Evolutionary conservation across 768 basidiomycete genomes (phyloP), one percentile per base, ranked within the genome.

Genomic region (Mycena filopes): DNA sequence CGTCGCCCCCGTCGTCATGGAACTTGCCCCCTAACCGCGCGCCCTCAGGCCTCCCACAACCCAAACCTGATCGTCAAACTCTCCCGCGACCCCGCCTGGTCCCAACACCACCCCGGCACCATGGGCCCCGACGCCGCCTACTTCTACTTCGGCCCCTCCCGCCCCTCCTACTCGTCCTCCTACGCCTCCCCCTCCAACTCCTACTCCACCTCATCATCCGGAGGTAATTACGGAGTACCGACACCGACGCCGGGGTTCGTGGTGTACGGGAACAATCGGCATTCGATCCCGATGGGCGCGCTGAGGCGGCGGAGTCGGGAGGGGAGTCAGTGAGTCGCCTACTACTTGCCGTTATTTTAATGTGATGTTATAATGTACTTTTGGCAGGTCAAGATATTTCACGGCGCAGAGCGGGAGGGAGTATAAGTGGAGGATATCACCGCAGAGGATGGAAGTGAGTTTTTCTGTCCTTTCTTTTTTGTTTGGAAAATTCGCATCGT

Each of bases 51-150:
- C 50, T 84, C 83, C 21, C 78, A 82, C 60, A 80, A 77, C 53
- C 87, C 89, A 23, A 91, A 90, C 76, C 76, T 84, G 28, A 82
- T 93, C 64, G 81, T 91, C 65, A 84, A 87, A 66, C 77, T 93
- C 56, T 82, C 83, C 42, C 86, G 92, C 20, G 90, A 93, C 71
- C 75, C 81, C 0, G 81, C 78, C 23, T 93, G 92, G 92, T 80
- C 86, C 25, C 83, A 87, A 70, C 87, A 87, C 59, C 87, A 92
- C 72, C 85, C 87, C 25, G 83, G 80, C 50, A 87, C 93, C 67
- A 89, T 92, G 87, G 92, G 92, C n/a, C 92, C 92, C n/a, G 86
- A 83, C 63, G 89, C 86, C 42, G 87, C 92, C 7, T 92, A 84
- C 73, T 85, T 93, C 65, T 93, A 92, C 72, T 87, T 94, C 63